These are phyloP conservation scores for Colletotrichum spinosum DNA, from an alignment of 2,329 filamentous ascomycete species.

Conservation along the genomic window DNA sequence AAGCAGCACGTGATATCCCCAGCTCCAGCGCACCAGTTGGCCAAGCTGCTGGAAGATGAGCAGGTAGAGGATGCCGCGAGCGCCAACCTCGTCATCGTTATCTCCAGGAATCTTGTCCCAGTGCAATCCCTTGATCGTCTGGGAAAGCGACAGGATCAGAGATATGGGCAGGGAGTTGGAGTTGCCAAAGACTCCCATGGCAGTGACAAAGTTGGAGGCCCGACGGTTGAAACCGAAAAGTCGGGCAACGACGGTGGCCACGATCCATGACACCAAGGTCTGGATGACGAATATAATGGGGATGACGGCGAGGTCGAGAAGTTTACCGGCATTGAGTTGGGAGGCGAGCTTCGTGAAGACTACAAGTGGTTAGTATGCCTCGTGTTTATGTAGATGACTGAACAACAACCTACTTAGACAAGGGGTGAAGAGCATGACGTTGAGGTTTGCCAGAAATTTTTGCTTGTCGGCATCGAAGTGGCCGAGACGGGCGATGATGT, in stretches of 20 bases:
- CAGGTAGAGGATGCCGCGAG: slow-evolving; percentile 93
- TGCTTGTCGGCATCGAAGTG: slow-evolving; percentile 97
- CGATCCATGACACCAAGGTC: slow-evolving; percentile 86
- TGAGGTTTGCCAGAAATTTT: slow-evolving; percentile 96
- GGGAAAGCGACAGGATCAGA: slow-evolving; percentile 90
- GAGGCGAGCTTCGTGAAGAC: slow-evolving; percentile 98
- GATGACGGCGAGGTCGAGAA: slow-evolving; percentile 91
- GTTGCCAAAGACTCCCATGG: slow-evolving; percentile 98
- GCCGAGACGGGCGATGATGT: slow-evolving; percentile 88
- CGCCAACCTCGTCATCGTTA: slow-evolving; percentile 94
- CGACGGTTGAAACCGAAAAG: slow-evolving; percentile 85
- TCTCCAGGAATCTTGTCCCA: slow-evolving; percentile 93
- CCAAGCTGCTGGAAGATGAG: slow-evolving; percentile 98
- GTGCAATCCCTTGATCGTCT: slow-evolving; percentile 91
- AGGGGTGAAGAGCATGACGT: slow-evolving; percentile 95
- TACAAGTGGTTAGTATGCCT: slow-evolving; percentile 50
- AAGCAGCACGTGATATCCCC: slow-evolving; percentile 96
- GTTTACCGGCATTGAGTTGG: slow-evolving; percentile 90
- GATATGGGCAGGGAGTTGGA: slow-evolving; percentile 98
- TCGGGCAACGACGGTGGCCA: slow-evolving; percentile 77
- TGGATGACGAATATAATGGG: slow-evolving; percentile 94
- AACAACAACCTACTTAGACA: slow-evolving; percentile 79
- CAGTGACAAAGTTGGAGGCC: slow-evolving; percentile 92
- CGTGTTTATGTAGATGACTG: not conserved
- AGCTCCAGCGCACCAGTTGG: slow-evolving; percentile 95